Evolutionary conservation across 2,329 filamentous ascomycete genomes (phyloP), one percentile per base, ranked within the genome.

Genomic region (Bipolaris zeicola): DNA sequence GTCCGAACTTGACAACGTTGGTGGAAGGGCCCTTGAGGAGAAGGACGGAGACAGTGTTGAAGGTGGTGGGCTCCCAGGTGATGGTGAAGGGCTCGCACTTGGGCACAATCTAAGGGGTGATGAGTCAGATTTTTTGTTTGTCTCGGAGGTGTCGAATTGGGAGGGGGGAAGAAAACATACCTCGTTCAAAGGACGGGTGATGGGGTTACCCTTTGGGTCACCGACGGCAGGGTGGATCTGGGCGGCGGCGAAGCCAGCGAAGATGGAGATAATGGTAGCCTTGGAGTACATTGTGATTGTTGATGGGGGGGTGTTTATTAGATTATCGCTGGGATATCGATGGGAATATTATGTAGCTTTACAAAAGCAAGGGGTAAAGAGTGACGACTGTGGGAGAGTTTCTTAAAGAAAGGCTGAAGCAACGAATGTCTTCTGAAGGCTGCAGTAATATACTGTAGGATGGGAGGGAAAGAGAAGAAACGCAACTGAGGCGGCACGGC

Each of bases 11-110:
- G 38, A 78, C 64, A 45, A 85, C 79, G 77, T 87, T 84, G 74
- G 57, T 77, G 63, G 80, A 77, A 31, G 85, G 85, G 31, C 86
- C 86, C 69, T 82, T 82, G 65, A 87, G 82, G 62, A 88, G 83
- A 58, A 85, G 72, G 55, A 89, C 77, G n/a, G 83, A 83, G 68
- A 88, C 78, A 38, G 77, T 79, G 68, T 79, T 80, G 52, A 71
- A 53, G 52, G 79, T 79, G 63, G 76, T 80, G 46, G 80, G 77
- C 58, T 78, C 61, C 86, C 86, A 89, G 62, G 79, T 84, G 79
- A 88, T 85, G 67, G 77, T 79, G 80, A 79, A 88, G 54, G 78
- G 67, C 72, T 80, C 69, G 73, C 84, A 84, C 58, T 75, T 84
- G n/a, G 82, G 80, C 52, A 88, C 83, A 51, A 81, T 71, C 71